Conservation (phyloP, 371 early-diverging fungal genomes). For the Caulochytrium protostelioides region DNA sequence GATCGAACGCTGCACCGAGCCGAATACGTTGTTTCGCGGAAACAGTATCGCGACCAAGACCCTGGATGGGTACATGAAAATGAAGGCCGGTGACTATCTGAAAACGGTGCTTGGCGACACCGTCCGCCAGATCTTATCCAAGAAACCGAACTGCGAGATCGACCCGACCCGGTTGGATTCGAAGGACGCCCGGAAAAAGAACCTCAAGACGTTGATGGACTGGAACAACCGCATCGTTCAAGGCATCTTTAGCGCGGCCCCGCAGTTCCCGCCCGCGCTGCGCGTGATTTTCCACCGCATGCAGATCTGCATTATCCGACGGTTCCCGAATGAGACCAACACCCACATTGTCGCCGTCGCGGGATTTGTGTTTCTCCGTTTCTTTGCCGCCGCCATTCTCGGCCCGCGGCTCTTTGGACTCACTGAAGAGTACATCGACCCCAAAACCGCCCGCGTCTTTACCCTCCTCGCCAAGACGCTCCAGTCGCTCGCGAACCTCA, state of each 20-base stretch:
- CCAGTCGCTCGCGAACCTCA: conserved; percentile 2
- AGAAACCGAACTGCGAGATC: neutral
- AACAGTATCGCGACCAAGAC: neutral
- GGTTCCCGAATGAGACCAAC: neutral
- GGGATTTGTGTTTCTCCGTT: conserved; percentile 4
- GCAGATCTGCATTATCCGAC: neutral
- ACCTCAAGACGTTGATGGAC: neutral
- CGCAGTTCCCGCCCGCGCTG: neutral
- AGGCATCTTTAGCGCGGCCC: neutral
- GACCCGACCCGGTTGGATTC: neutral
- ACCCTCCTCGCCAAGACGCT: conserved; percentile 3
- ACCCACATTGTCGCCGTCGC: conserved; percentile 1
- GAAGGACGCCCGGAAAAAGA: neutral
- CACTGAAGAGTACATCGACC: neutral
- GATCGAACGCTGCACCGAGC: too few species aligned
- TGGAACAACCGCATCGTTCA: conserved; percentile 1
- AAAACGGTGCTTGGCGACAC: neutral
- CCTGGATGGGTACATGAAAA: neutral
- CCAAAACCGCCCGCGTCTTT: conserved; percentile 1
- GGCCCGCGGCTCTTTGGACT: conserved; percentile 6
- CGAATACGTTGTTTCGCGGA: too few species aligned
- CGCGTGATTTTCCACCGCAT: neutral
- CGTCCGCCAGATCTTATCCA: neutral
- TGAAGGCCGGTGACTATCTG: neutral
- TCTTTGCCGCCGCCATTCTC: conserved; percentile 5